Percentiles rank a stretch among this genome's conserved stretches.
These are phyloP conservation scores for Lumnitzera littorea DNA, from an alignment of 345 rosid species.

Conservation along the genomic window DNA sequence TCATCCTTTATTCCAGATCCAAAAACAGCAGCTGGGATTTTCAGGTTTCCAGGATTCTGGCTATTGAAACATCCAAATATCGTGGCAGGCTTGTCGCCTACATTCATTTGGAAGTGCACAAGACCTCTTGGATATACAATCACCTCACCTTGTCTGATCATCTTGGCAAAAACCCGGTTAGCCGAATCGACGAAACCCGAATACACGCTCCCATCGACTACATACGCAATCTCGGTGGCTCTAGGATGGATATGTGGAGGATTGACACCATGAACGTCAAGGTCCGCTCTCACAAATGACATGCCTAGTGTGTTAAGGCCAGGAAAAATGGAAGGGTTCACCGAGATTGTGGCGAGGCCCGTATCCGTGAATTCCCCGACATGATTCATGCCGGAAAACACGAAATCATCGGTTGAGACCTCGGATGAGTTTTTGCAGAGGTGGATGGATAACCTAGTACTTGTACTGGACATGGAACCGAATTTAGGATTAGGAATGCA, in stretches of 20 bases:
- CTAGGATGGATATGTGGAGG: constrained; percentile 16
- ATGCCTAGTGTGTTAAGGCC: constrained; percentile 18
- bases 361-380: constrained; percentile 10
- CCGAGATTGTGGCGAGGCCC: constrained; percentile 12
- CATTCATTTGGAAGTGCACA: constrained; percentile 19
- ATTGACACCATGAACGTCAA: constrained; percentile 12
- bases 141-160: constrained; percentile 12
- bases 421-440: constrained; percentile 15
- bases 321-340: constrained; percentile 9
- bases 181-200: constrained; percentile 16
- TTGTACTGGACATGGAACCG: neutral
- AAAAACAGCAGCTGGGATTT: constrained; percentile 13
- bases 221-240: constrained; percentile 11
- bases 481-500: constrained; percentile 11
- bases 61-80: constrained; percentile 17
- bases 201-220: constrained; percentile 7
- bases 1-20: constrained; percentile 13
- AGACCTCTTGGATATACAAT: constrained; percentile 16
- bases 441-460: neutral
- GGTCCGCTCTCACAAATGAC: constrained; percentile 8
- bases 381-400: constrained; percentile 10
- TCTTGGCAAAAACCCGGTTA: constrained; percentile 12
- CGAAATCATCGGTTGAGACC: constrained; percentile 11
- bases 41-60: constrained; percentile 14
- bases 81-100: constrained; percentile 7